Percentiles rank a stretch among this genome's conserved stretches.
Evolutionary conservation across 148 eudicot species (phyloP).

Genomic region (Amaranthus cruentus): DNA sequence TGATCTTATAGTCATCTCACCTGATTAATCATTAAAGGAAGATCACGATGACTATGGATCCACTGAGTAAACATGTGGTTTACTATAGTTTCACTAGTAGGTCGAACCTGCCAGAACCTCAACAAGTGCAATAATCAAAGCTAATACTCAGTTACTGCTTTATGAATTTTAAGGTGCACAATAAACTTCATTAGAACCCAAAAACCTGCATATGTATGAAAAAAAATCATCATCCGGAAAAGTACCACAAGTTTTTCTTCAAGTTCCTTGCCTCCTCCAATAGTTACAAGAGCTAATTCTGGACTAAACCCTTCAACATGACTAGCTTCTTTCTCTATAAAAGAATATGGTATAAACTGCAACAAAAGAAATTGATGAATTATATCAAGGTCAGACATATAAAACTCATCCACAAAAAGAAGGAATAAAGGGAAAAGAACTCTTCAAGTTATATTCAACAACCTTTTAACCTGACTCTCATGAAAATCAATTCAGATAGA

Average conservation of each 20-base stretch:
- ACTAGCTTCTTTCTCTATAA: slow-evolving; percentile 98
- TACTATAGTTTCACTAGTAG: slow-evolving; percentile 99
- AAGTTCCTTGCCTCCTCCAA: slow-evolving; percentile 99
- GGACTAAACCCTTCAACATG: slow-evolving; percentile 99
- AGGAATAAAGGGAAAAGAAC: neutral
- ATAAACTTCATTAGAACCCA: neutral
- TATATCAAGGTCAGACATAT: slow-evolving; percentile 10
- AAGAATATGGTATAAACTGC: slow-evolving; percentile 98
- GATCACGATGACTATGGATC: slow-evolving; percentile 98
- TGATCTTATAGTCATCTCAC: slow-evolving; percentile 29
- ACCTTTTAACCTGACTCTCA: neutral
- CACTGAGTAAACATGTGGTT: slow-evolving; percentile 99
- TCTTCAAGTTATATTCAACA: neutral
- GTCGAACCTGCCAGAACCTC: slow-evolving; percentile 99
- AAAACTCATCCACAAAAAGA: neutral
- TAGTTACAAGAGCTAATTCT: slow-evolving; percentile 90
- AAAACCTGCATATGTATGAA: neutral
- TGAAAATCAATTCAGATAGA: neutral
- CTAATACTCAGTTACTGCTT: slow-evolving; percentile 48
- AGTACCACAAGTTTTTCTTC: slow-evolving; percentile 99
- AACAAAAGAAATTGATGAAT: slow-evolving; percentile 20
- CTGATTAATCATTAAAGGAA: slow-evolving; percentile 98
- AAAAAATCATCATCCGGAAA: slow-evolving; percentile 13
- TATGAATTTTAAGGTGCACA: neutral
- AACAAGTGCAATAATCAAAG: slow-evolving; percentile 82